Percentiles rank a stretch among this genome's conserved stretches.
Evolutionary conservation across 768 basidiomycete species (phyloP).

Genomic region (Boletus reticulatus): DNA sequence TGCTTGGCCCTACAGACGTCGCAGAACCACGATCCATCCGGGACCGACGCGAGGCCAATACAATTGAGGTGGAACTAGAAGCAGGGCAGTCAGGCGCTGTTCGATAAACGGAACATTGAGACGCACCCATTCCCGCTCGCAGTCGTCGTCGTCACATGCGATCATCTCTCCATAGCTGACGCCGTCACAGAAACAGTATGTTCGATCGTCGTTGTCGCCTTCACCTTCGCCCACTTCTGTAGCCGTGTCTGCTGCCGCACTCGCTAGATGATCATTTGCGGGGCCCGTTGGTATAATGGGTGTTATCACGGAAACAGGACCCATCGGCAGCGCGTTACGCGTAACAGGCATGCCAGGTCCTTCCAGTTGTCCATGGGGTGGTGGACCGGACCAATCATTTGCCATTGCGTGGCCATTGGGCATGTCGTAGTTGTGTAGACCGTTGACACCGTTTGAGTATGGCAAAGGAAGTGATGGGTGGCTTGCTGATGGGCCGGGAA

Average conservation of each 20-base stretch:
- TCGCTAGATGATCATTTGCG: constrained; percentile 32
- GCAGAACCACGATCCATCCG: constrained; percentile 77
- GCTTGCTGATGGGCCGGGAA: constrained; percentile 45
- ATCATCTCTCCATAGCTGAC: constrained; percentile 94
- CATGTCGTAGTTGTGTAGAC: constrained; percentile 41
- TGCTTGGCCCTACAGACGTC: constrained; percentile 59
- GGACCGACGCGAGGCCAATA: constrained; percentile 62
- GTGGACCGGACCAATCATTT: constrained; percentile 50
- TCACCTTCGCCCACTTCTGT: constrained; percentile 50
- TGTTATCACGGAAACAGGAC: constrained; percentile 23
- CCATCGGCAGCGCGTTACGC: constrained; percentile 37
- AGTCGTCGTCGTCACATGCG: constrained; percentile 80
- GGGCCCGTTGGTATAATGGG: constrained; percentile 24
- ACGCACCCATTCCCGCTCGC: constrained; percentile 88
- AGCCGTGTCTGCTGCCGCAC: constrained; percentile 38
- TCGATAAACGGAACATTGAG: constrained; percentile 2
- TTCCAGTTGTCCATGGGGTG: constrained; percentile 56
- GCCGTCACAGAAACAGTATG: constrained; percentile 84
- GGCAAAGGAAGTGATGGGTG: constrained; percentile 57
- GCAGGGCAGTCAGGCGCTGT: constrained; percentile 11
- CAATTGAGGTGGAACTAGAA: constrained; percentile 78
- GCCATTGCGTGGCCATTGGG: constrained; percentile 33
- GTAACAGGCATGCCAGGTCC: constrained; percentile 79
- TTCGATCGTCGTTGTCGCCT: constrained; percentile 55
- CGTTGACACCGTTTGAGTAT: constrained; percentile 36